Base-by-base conservation (phyloP, 768 basidiomycete genomes). In the Termitomyces sp. region DNA sequence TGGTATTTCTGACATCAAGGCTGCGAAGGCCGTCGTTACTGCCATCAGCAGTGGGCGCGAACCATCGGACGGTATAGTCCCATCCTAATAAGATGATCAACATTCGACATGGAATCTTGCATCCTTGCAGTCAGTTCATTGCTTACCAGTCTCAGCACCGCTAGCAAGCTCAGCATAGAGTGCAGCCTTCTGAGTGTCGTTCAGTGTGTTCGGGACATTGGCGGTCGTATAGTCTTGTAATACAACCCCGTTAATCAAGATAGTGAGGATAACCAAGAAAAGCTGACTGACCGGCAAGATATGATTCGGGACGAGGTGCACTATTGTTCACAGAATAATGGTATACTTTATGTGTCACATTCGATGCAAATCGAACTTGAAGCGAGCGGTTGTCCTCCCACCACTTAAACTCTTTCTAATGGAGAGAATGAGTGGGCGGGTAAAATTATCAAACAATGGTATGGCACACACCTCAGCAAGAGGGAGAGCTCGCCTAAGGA, bases 241-340 rank as follows among this genome's bases (percentile, higher is more conserved):
- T 31, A 8, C 73, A 11, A 19, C 5, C 2, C 19, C 19, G 49
- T 40, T 16, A 23, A 23, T 29, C n/a, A 17, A 3, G 40, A 16
- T 10, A 32, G 12, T 4, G 21, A 27, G 27, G 6, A 57, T 8
- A 23, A 6, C 32, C n/a, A 16, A 43, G 10, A n/a, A 69, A 51
- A n/a, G 25, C 9, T n/a, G 12, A 29, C 75, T 34, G 58, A 83
- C 86, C 86, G 25, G 76, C 75, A 19, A 85, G 68, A 64, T 89
- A 90, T 0, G 87, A 92, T 74, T 98, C 95, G 0, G 95, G 95
- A 11, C 95, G 80, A 38, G 95, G 95, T 2, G 92, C 94, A 16
- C 75, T 86, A 68, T 94, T 96, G 62, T 78, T 85, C 0, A 93
- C 95, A 9, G 81, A 74, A 65, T 92, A 97, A 46, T 73, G 88